Evolutionary conservation across 2,329 filamentous ascomycete genomes (phyloP), one percentile per base, ranked within the genome.

Genomic region (Neonectria hederae): DNA sequence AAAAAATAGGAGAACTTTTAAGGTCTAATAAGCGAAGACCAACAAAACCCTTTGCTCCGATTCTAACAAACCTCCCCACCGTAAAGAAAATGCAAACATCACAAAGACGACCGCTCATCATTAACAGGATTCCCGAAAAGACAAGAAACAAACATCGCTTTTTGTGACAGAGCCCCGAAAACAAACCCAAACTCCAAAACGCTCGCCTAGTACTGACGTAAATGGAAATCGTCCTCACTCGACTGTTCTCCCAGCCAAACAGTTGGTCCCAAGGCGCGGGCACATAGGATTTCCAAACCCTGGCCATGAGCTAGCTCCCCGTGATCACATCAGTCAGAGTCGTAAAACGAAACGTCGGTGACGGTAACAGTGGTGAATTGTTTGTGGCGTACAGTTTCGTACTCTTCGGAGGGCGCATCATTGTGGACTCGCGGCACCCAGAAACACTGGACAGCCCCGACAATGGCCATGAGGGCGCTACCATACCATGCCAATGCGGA

Each of bases 401-500:
- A 59, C 55, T 81, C 79, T 60, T 78, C 77, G 8, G 70, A 74
- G 17, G 58, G 54, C 32, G 73, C 74, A 26, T 69, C 63, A 55
- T 69, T 71, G 26, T 63, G 72, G 60, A 70, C 65, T 38, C 79
- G 78, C 46, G 79, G 78, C 5, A 89, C 83, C 7, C 78, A 81
- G 71, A 90, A 89, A 75, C 87, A 89, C 75, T 91, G 88, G 4
- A 88, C 65, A 1, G 87, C 82, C 3, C 88, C 89, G 22, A 87
- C 67, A 5, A 83, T 68, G 2, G 89, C 89, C 19, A 87, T 83
- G 7, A 86, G 54, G 2, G 84, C 84, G 68, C 86, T 89, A 42
- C 85, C 86, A 67, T 88, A 90, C 89, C 89, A 91, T 9, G 88
- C 86, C 38, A 90, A 72, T 0, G 84, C 87, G 1, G 87, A 88